Evolutionary conservation across 371 early-diverging fungal species (phyloP).

Genomic region (Mucor sp.): DNA sequence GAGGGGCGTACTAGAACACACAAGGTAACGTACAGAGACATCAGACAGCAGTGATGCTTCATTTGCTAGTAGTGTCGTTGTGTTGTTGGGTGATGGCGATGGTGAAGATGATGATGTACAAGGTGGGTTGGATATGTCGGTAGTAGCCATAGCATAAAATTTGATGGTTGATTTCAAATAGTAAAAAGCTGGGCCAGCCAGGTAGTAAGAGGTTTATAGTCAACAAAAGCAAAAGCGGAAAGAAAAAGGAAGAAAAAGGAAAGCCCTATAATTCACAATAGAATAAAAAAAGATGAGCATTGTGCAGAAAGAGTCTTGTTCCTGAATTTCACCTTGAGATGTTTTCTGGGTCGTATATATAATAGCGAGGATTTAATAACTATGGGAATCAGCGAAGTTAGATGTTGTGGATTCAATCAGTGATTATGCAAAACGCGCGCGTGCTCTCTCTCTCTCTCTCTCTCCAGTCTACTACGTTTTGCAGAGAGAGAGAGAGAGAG

Average conservation of each 20-base stretch:
- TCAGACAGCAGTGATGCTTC: neutral
- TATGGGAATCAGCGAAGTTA: neutral
- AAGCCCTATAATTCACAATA: neutral
- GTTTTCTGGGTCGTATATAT: neutral
- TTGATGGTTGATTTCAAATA: neutral
- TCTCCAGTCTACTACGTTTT: neutral
- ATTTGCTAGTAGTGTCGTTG: neutral
- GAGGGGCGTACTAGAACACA: too few relatives aligned
- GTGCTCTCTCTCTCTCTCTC: neutral
- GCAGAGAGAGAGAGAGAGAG: too few relatives aligned
- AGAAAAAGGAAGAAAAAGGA: neutral
- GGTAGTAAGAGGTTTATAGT: slow-evolving; percentile 1
- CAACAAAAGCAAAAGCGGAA: neutral
- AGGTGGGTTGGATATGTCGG: slow-evolving; percentile 8
- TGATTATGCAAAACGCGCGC: neutral
- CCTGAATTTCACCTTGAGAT: neutral
- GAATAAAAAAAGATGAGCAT: neutral
- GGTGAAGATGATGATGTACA: neutral
- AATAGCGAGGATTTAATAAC: neutral
- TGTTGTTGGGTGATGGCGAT: neutral
- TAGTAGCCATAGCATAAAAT: slow-evolving; percentile 19
- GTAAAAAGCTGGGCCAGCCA: slow-evolving; percentile 22
- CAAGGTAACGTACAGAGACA: neutral
- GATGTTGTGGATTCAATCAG: neutral
- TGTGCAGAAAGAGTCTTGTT: neutral